These are phyloP conservation scores for Chimonanthus praecox DNA, from an alignment of 164 flowering plant genomes.

Conservation along the genomic window DNA sequence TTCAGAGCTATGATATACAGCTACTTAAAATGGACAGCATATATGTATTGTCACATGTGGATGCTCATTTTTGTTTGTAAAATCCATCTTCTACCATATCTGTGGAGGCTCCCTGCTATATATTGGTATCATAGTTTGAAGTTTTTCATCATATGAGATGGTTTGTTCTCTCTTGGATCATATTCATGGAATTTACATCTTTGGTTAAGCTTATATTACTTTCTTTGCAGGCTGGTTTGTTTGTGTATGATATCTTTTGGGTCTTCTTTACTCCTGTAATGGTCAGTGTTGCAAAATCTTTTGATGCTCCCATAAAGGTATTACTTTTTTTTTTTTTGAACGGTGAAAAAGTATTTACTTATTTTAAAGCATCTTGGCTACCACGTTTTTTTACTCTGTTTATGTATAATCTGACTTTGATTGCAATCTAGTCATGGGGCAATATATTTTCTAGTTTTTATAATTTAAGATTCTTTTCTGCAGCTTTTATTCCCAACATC, in stretches of 20 bases:
- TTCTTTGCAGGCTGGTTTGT: constrained; percentile 78
- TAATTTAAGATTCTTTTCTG: constrained; percentile 1
- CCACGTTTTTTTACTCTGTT: not conserved
- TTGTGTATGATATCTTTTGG: constrained; percentile 97
- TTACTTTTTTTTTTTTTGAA: too few species aligned
- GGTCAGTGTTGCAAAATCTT: constrained; percentile 99
- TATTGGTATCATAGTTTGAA: too few species aligned
- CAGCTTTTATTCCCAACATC: constrained; percentile 96
- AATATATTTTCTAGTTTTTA: not conserved
- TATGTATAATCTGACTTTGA: not conserved
- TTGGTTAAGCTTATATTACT: not conserved
- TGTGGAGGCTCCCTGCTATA: too few species aligned
- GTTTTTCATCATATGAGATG: not conserved
- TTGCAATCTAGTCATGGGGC: too few species aligned
- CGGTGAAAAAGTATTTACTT: too few species aligned
- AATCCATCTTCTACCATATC: too few species aligned
- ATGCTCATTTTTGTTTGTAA: too few species aligned
- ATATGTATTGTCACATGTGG: too few species aligned
- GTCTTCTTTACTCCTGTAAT: constrained; percentile 99
- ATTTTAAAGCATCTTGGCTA: not conserved
- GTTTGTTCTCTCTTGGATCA: not conserved
- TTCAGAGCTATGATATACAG: too few species aligned
- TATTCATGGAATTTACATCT: not conserved
- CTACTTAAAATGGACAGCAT: too few species aligned
- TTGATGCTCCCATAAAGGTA: constrained; percentile 99